Evolutionary conservation across 768 basidiomycete species (phyloP).

Genomic region (Austroboletus festivus): DNA sequence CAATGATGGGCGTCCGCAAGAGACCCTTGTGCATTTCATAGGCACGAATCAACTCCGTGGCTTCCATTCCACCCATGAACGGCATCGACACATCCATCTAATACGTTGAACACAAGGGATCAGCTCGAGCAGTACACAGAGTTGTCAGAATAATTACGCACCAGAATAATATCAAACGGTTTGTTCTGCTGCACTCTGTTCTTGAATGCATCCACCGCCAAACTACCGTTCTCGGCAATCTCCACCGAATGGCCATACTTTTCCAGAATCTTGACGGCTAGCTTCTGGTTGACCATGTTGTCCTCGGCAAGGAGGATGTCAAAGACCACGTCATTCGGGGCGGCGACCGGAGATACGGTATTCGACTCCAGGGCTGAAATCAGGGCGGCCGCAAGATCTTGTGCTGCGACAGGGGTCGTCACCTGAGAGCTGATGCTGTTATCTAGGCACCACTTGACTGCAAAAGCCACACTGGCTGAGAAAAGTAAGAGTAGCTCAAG

Average conservation of each 20-base stretch:
- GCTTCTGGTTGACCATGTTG: constrained; percentile 92
- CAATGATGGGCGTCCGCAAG: constrained; percentile 85
- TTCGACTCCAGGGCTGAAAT: constrained; percentile 94
- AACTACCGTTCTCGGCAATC: constrained; percentile 94
- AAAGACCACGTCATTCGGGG: constrained; percentile 81
- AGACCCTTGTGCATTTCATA: constrained; percentile 75
- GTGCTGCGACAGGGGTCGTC: constrained; percentile 83
- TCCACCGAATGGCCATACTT: constrained; percentile 94
- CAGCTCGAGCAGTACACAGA: no score
- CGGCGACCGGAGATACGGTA: constrained; percentile 83
- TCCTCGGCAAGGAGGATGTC: constrained; percentile 97
- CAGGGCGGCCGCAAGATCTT: constrained; percentile 88
- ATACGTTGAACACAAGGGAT: no score
- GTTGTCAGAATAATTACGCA: no score
- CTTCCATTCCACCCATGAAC: constrained; percentile 98
- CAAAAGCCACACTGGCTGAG: constrained; percentile 8
- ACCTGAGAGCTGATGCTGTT: constrained; percentile 95
- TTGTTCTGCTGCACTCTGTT: constrained; percentile 62
- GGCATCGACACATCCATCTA: constrained; percentile 99
- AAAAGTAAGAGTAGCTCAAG: not conserved
- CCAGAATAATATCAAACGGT: constrained; percentile 90
- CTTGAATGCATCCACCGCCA: constrained; percentile 92
- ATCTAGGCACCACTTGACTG: constrained; percentile 95
- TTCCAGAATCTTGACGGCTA: constrained; percentile 95
- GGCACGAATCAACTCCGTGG: constrained; percentile 86